A percentile compares a stretch with the other conserved stretches of the same genome.
Evolutionary conservation across 495 filamentous ascomycete genomes (phyloP).

Genomic region (Penicillium ucsense): DNA sequence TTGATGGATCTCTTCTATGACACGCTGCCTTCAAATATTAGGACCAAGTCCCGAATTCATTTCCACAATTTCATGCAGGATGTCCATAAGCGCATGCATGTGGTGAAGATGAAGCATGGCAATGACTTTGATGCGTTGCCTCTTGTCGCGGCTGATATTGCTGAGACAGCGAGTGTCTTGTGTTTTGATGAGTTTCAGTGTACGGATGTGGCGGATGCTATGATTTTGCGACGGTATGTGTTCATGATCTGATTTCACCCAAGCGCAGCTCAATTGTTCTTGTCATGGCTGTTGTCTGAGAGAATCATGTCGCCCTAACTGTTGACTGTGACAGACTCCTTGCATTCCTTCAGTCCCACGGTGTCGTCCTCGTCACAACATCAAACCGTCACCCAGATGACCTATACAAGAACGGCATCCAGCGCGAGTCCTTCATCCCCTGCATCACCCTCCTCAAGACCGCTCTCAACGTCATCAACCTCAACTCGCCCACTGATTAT

Average conservation of each 20-base stretch:
- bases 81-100: constrained; percentile 85
- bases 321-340: constrained; percentile 48
- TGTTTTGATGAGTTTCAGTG: constrained; percentile 99
- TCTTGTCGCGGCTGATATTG: constrained; percentile 88
- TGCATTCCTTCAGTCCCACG: constrained; percentile 85
- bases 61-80: constrained; percentile 99
- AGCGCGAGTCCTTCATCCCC: constrained; percentile 88
- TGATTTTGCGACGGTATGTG: constrained; percentile 74
- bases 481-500: constrained; percentile 93
- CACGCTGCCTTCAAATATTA: constrained; percentile 72
- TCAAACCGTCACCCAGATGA: constrained; percentile 96
- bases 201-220: constrained; percentile 96
- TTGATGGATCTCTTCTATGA: constrained; percentile 99
- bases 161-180: constrained; percentile 71
- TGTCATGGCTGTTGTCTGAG: no score
- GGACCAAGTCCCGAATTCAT: constrained; percentile 86
- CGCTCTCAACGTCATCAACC: constrained; percentile 77
- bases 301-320: not conserved
- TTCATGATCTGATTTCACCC: not conserved
- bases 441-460: constrained; percentile 86
- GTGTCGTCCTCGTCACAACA: constrained; percentile 91
- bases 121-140: constrained; percentile 87
- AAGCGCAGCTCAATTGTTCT: no score
- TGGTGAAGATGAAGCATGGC: constrained; percentile 79
- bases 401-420: constrained; percentile 95